Percentiles rank a stretch among this genome's conserved stretches.
Evolutionary conservation across 257 asterid species (phyloP).

Genomic region (Ilex asprella): DNA sequence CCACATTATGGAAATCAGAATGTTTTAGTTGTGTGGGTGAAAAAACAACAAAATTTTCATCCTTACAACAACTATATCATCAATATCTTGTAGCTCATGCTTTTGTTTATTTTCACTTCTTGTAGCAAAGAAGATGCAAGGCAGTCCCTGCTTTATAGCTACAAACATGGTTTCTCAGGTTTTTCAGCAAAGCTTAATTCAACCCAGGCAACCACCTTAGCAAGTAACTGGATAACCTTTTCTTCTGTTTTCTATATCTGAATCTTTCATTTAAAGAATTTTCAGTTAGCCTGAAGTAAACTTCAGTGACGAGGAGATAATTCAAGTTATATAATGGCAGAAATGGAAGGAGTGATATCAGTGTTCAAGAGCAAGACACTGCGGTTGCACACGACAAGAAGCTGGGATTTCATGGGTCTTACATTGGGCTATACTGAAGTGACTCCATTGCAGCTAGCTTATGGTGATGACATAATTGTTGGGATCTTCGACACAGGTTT

Average conservation of each 20-base stretch:
- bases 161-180: slow-evolving; percentile 52
- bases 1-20: too few species aligned
- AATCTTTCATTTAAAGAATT: not conserved
- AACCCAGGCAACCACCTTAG: slow-evolving; percentile 41
- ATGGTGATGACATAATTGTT: slow-evolving; percentile 42
- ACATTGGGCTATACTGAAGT: slow-evolving; percentile 24
- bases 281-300: not conserved
- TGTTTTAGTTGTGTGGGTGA: too few species aligned
- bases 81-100: not conserved
- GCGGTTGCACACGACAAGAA: slow-evolving; percentile 49
- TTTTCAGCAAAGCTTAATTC: slow-evolving; percentile 51
- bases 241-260: not conserved
- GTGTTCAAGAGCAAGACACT: slow-evolving; percentile 45
- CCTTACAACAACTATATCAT: too few species aligned
- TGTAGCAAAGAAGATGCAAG: slow-evolving; percentile 48
- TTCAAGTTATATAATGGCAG: slow-evolving; percentile 24
- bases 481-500: slow-evolving; percentile 43
- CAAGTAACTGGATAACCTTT: slow-evolving; percentile 23
- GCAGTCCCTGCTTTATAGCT: slow-evolving; percentile 50
- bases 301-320: not conserved
- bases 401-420: slow-evolving; percentile 73
- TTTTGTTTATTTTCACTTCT: not conserved
- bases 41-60: too few species aligned
- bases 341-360: slow-evolving; percentile 43
- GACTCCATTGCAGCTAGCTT: slow-evolving; percentile 31